Evolutionary conservation across 768 basidiomycete species (phyloP), one percentile per base, ranked within the genome.

Genomic region (Mrakia frigida): DNA sequence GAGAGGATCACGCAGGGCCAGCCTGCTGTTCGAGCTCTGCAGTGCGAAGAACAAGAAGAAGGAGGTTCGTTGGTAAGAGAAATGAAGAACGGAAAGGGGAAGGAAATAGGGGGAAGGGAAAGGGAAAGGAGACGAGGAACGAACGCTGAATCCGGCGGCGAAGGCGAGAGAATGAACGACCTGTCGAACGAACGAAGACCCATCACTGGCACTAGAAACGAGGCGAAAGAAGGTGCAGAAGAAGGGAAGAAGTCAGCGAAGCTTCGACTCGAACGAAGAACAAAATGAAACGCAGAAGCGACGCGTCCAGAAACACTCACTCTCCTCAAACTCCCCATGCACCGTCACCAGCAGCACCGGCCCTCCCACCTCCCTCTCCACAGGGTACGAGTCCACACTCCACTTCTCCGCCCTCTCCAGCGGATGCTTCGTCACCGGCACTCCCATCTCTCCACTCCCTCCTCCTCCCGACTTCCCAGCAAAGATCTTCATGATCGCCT

Each of bases 101-200:
- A 56, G 16, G 75, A 31, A 63, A 69, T 52, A 69, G 77, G 67
- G 37, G 74, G 74, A 23, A 79, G 77, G 61, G 70, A 60, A 76
- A 78, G 71, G 78, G 76, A 35, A 59, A 70, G 52, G 70, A 76
- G 70, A 43, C 73, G 23, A 13, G 52, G 18, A 3, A 87, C 94
- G 79, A 83, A 96, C 94, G 89, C 86, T 80, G 95, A 94, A 37
- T 90, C 91, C 71, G 90, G 89, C 35, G 89, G 84, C 3, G 94
- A 90, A 53, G 91, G 91, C 6, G 90, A 89, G 35, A 99, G 85
- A 74, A 98, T 87, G 81, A 98, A 95, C 0, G 92, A 90, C 75
- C 97, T 88, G 82, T 97, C 94, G 83, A 99, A 99, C 31, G 94
- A 96, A 65, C 96, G 88, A 33, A 93, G 84, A 16, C 94, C 94